Conservation (phyloP, 106 monocot genomes). For the Vanilla planifolia region DNA sequence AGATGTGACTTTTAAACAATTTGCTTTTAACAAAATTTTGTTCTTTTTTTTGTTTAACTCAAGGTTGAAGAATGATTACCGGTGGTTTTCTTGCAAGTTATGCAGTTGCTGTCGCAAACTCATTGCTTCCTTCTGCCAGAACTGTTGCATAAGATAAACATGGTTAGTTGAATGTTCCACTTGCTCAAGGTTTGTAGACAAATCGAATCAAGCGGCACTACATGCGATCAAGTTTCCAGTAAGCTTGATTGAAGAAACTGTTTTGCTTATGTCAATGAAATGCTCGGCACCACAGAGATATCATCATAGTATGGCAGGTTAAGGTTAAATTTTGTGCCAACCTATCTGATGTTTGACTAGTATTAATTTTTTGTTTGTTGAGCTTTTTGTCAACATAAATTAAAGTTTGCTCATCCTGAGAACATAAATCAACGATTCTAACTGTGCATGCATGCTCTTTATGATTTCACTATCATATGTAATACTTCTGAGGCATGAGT, state of each 20-base stretch:
- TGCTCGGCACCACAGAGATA: not conserved
- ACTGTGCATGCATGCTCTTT: too few species aligned
- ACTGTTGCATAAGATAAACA: not conserved
- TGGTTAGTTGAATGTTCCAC: not conserved
- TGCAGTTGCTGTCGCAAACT: conserved; percentile 26
- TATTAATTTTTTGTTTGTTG: too few species aligned
- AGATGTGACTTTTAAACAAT: not conserved
- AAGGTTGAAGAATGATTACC: conserved; percentile 14
- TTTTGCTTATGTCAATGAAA: not conserved
- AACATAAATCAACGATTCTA: too few species aligned
- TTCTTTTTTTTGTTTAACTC: not conserved
- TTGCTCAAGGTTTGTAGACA: not conserved
- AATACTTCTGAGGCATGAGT: too few species aligned
- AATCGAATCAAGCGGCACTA: not conserved
- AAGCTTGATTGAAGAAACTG: not conserved
- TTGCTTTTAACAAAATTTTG: not conserved
- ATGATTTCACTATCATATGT: too few species aligned
- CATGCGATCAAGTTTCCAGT: not conserved
- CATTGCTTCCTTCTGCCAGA: conserved; percentile 16
- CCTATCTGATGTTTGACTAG: too few species aligned
- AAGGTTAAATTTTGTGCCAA: not conserved
- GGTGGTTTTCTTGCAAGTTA: conserved; percentile 22
- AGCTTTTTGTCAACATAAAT: too few species aligned
- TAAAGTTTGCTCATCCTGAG: too few species aligned
- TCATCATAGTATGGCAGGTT: not conserved